Conservation (phyloP, 352 stramenopile species). For the Phytophthora pistaciae region DNA sequence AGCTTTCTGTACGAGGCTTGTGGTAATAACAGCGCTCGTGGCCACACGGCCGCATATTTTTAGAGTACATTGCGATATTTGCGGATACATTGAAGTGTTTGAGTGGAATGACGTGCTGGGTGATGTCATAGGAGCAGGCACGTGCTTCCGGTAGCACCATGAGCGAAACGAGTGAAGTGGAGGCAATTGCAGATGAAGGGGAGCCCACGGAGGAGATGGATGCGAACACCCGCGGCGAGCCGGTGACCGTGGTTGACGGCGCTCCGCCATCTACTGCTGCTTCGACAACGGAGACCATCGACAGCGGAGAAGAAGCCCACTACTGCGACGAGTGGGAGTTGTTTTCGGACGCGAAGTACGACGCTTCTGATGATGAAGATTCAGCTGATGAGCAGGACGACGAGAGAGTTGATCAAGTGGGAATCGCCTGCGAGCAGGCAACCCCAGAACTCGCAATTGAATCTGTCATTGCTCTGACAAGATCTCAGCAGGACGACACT, state of each 20-base stretch:
- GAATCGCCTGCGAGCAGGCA: constrained; percentile 1
- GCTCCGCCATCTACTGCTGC: constrained; percentile 30
- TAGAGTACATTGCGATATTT: constrained; percentile 29
- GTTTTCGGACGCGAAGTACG: constrained; percentile 22
- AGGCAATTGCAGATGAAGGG: constrained; percentile 18
- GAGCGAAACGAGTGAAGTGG: constrained; percentile 16
- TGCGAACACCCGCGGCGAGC: not conserved
- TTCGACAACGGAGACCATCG: constrained; percentile 50
- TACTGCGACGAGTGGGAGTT: constrained; percentile 54
- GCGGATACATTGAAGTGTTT: constrained; percentile 10
- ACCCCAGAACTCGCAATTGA: constrained; percentile 7
- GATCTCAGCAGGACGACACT: constrained; percentile 15
- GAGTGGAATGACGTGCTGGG: not conserved
- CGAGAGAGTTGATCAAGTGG: constrained; percentile 1
- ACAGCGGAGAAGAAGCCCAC: constrained; percentile 46
- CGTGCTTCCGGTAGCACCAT: constrained; percentile 15
- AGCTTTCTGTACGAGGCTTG: constrained; percentile 4
- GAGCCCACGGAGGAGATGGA: not conserved
- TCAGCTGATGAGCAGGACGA: not conserved
- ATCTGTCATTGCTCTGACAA: not conserved
- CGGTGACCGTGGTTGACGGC: not conserved
- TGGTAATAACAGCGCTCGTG: constrained; percentile 31
- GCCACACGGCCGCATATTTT: constrained; percentile 34
- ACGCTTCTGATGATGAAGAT: constrained; percentile 15
- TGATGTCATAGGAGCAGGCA: constrained; percentile 11